Evolutionary conservation across 805 yeast species (phyloP).

Genomic region (Sugiyamaella lignohabitans): DNA sequence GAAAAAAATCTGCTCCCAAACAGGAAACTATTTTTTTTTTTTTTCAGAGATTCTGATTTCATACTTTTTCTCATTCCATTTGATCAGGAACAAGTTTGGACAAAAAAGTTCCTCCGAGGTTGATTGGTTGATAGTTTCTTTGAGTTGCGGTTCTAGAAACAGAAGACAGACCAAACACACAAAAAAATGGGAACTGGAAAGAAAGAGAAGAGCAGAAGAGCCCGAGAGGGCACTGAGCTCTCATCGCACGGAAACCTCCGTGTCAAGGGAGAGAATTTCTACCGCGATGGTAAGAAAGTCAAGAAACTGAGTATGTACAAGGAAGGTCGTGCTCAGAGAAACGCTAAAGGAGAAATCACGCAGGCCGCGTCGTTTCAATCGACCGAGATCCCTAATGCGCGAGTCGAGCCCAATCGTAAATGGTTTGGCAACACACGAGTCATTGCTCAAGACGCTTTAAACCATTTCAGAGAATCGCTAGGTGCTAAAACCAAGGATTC

Average conservation of each 20-base stretch:
- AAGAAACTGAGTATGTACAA: slow-evolving; percentile 89
- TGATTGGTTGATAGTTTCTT: too few relatives aligned
- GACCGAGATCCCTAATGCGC: slow-evolving; percentile 79
- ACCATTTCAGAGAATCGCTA: slow-evolving; percentile 90
- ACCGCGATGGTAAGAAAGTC: slow-evolving; percentile 85
- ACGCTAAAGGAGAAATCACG: slow-evolving; percentile 80
- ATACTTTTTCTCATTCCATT: too few relatives aligned
- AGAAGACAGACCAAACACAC: neutral
- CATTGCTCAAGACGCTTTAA: slow-evolving; percentile 91
- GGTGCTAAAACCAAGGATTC: slow-evolving; percentile 77
- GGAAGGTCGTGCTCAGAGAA: slow-evolving; percentile 79
- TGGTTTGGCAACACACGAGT: slow-evolving; percentile 99
- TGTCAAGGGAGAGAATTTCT: slow-evolving; percentile 95
- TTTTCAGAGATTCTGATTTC: too few relatives aligned
- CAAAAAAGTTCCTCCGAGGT: too few relatives aligned
- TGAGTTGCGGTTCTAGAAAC: too few relatives aligned
- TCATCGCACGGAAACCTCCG: slow-evolving; percentile 84
- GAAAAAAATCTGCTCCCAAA: too few relatives aligned
- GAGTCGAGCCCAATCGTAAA: slow-evolving; percentile 92
- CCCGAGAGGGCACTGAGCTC: slow-evolving; percentile 62
- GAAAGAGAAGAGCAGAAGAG: slow-evolving; percentile 83
- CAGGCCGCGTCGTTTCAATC: slow-evolving; percentile 85
- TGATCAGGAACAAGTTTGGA: too few relatives aligned
- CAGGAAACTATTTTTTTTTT: too few relatives aligned
- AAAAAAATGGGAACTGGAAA: slow-evolving; percentile 80